phyloP scores from a whole-genome alignment of 106 monocot genomes.

The Dioscorea dumetorum region DNA sequence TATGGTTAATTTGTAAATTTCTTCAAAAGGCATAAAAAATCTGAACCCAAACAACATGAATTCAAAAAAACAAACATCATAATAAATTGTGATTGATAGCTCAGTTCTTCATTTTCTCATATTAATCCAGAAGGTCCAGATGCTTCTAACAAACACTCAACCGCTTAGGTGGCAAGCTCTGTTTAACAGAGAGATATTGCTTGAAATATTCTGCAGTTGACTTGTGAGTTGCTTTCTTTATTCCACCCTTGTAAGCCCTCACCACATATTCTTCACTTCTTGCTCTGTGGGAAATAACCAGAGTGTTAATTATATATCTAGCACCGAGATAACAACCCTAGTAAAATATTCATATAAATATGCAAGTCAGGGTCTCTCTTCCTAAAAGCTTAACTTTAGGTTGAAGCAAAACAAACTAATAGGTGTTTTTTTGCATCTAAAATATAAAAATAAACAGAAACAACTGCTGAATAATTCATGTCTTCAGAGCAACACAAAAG shows the following conservation, averaged over 20 bases:
- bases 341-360: neutral
- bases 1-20: too few relatives aligned
- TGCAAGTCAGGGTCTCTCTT: too few relatives aligned
- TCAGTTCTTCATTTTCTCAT: too few relatives aligned
- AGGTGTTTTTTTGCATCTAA: too few relatives aligned
- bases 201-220: constrained; percentile 70
- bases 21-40: too few relatives aligned
- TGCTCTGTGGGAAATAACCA: constrained; percentile 47
- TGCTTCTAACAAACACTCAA: constrained; percentile 4
- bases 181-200: constrained; percentile 64
- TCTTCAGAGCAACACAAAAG: neutral
- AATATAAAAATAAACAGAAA: neutral
- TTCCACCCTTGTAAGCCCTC: constrained; percentile 80
- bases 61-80: too few relatives aligned
- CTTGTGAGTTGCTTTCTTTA: constrained; percentile 85
- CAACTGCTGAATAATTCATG: too few relatives aligned
- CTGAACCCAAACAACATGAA: too few relatives aligned
- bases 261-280: constrained; percentile 91
- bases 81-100: neutral
- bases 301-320: neutral
- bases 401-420: too few relatives aligned
- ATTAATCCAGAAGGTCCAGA: too few relatives aligned
- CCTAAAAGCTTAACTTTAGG: too few relatives aligned
- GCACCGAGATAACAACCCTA: neutral
- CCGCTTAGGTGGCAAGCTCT: constrained; percentile 56